phyloP scores from a whole-genome alignment of 768 basidiomycete species.

The Lanmaoa rubissima region DNA sequence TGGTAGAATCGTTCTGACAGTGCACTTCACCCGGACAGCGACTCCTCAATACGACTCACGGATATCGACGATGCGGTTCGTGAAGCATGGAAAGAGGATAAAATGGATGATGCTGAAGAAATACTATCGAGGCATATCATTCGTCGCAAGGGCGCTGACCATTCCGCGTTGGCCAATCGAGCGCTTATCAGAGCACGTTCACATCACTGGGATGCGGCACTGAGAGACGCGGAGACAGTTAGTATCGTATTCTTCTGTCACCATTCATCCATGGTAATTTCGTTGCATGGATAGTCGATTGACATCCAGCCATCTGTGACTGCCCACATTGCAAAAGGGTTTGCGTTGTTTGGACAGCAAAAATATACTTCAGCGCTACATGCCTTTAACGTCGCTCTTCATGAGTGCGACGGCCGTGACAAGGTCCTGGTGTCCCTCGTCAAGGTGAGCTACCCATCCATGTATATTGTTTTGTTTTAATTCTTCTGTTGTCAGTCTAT shows the following conservation, averaged over 20 bases:
- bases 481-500: background rate
- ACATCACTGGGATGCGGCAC: conserved; percentile 1
- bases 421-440: background rate
- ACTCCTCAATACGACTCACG: conserved; percentile 3
- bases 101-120: conserved; percentile 10
- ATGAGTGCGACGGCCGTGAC: background rate
- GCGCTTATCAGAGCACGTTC: conserved; percentile 8
- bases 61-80: background rate
- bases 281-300: background rate
- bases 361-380: background rate
- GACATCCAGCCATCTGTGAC: conserved; percentile 4
- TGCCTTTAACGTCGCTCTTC: conserved; percentile 1
- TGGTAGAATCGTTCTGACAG: background rate
- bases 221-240: conserved; percentile 7
- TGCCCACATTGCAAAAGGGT: background rate
- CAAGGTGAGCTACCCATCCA: background rate
- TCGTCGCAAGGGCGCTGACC: background rate
- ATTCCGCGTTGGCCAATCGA: conserved; percentile 3
- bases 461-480: background rate
- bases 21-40: background rate
- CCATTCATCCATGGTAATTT: background rate
- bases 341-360: conserved; percentile 3
- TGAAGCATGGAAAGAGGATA: conserved; percentile 5
- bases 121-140: conserved; percentile 5
- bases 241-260: background rate